Evolutionary conservation across 345 rosid species (phyloP), one percentile per base, ranked within the genome.

Genomic region (Combretum micranthum): DNA sequence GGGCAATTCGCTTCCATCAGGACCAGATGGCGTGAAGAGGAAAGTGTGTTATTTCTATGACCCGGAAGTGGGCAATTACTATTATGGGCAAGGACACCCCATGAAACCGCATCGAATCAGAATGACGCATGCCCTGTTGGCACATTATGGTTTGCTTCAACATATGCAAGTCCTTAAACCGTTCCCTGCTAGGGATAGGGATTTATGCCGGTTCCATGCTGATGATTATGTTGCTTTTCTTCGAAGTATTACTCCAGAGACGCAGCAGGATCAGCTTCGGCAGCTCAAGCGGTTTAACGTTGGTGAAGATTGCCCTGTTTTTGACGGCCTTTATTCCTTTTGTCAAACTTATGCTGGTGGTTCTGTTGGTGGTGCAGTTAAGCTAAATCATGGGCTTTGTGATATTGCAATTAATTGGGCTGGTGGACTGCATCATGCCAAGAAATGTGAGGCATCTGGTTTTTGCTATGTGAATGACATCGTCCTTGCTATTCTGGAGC

Each of bases 401-500:
- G 87, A 82, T 64, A 79, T 82, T 61, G 87, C 87, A 52, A 59
- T 82, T 53, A 82, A 82, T 50, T 82, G 87, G 87, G 79, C 87
- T 16, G 87, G 87, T 19, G 87, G 87, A 43, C 75, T 82, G 64
- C 87, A 78, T 59, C 87, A 82, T 67, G 87, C 87, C 47, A 82
- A 82, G 75, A 82, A 78, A 72, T 78, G 83, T 47, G 87, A 78
- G 69, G 87, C 87, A 63, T 82, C 87, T 16, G 87, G 87, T 1
- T 82, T 78, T 54, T 82, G 87, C 71, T 82, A 82, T 74, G 84
- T 82, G 61, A 82, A 82, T 63, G 87, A 82, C 60, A 82, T 82
- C 59, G 87, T 82, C 49, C 77, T 82, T 37, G 87, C 78, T 16
- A 82, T 82, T 53, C 70, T 82, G 73, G 87, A 82, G 74, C 84